Base-by-base conservation (phyloP, 441 rosid genomes). In the Croton setiger region DNA sequence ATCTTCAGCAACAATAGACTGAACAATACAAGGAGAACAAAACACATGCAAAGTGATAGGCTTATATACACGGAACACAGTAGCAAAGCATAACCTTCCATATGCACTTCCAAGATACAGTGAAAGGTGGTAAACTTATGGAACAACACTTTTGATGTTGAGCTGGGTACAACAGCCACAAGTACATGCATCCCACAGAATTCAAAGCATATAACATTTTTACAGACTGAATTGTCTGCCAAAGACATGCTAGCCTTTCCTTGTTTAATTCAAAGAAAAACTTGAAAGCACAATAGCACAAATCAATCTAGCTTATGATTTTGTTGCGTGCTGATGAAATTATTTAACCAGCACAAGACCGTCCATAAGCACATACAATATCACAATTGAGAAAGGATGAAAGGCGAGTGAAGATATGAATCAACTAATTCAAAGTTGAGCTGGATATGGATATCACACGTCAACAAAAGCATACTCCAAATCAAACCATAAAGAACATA, bases 281-380 rank as follows among this genome's bases (percentile, higher is more conserved):
- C 64, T 31, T 54, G 41, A 78, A 66, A 64, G 58, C 66, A 54
- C 41, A 14, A 15, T 36, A 33, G 74, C 81, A 48, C 10, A 1
- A 27, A 18, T 62, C 27, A 60, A 18, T 79, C 62, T 77, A 74
- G 85, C 85, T 84, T 82, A 82, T 78, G 82, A 69, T 72, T 70
- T 67, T 70, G 89, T 84, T 82, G 67, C 58, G 83, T 72, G 77
- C 83, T 73, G 76, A 80, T 51, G 66, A 43, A 15, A 60, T 23
- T 33, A 73, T 41, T 57, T 51, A 15, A 63, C 67, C 74, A 83
- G 79, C 81, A 83, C 83, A 68, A 75, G 82, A 82, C 72, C 75
- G 77, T 75, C 81, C 39, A 74, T 70, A 79, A 77, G 82, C 88
- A 77, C 80, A 53, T 2, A 60, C 7, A 37, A 37, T 20, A 14